Base-by-base conservation (phyloP, 2,329 filamentous ascomycete species). In the Aulographum hederae region DNA sequence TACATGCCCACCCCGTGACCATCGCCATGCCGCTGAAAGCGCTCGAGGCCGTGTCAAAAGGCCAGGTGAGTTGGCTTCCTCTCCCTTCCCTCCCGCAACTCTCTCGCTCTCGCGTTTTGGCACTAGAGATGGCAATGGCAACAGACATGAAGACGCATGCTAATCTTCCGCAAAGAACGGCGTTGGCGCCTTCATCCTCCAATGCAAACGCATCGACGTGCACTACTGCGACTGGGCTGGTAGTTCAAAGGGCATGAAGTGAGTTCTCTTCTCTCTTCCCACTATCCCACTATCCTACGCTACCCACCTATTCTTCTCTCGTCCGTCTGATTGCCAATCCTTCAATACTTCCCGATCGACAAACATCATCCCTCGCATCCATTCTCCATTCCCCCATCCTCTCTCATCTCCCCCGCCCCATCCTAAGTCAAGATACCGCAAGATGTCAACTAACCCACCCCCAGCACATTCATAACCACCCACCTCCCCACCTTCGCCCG, bases 191-290 rank as follows among this genome's bases (percentile, higher is more conserved):
- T 95, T 95, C 64, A 81, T 98, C 57, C 71, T 94, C 36, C 86
- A 93, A 63, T 98, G 89, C 73, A 92, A 82, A 65, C 79, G 77
- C 51, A 65, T 98, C 54, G 81, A 93, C 54, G 81, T 98, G 50
- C 80, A 92, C 61, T 98, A 93, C 63, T 95, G 89, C 64, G 84
- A 95, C 66, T 85, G 78, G 71, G 81, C 79, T 35, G 89, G 85
- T 39, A 92, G 81, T 54, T 95, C 86, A 23, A 73, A 63, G 48
- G 89, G 89, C 50, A 94, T 95, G 84, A 89, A 92, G 80, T 89
- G 65, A 40, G 67, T 50, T 28, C 26, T 37, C 17, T 30, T 11
- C n/a, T n/a, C n/a, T n/a, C n/a, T n/a, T n/a, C n/a, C 13, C 18
- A 33, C 31, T 38, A 14, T 5, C 23, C 5, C 6, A 18, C 19